Percentiles rank a stretch among this genome's conserved stretches.
Conservation (phyloP, 2,329 filamentous ascomycete genomes). For the Chalaropsis thielavioides region DNA sequence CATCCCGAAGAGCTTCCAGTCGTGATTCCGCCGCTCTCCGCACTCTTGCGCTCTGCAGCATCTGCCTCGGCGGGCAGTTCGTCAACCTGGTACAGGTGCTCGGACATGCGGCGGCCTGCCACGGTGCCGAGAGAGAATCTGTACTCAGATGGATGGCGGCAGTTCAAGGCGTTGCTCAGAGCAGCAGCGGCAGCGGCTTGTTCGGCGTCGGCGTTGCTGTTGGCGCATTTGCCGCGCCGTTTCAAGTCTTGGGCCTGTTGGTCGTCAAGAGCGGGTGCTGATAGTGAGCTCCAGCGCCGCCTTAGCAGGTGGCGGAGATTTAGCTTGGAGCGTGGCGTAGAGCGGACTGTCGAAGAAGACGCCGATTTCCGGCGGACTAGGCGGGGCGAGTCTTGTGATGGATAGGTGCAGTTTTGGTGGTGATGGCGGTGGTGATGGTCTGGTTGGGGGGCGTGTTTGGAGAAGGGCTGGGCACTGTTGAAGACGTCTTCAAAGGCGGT, state of each 20-base stretch:
- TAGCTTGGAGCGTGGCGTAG: neutral
- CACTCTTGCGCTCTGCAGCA: neutral
- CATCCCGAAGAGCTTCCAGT: neutral
- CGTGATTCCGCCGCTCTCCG: neutral
- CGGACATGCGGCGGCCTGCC: slow-evolving; percentile 7
- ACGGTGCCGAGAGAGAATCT: neutral
- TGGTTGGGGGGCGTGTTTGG: neutral
- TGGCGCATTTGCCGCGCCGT: slow-evolving; percentile 12
- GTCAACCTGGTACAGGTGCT: slow-evolving; percentile 14
- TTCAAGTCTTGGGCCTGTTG: slow-evolving; percentile 12
- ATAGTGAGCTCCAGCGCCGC: slow-evolving; percentile 12
- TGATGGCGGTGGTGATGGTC: neutral
- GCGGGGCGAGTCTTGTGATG: slow-evolving; percentile 8
- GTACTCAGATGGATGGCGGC: neutral
- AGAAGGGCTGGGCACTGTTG: neutral
- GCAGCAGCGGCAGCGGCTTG: neutral
- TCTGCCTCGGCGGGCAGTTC: slow-evolving; percentile 7
- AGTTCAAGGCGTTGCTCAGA: neutral
- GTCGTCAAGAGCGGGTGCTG: slow-evolving; percentile 6
- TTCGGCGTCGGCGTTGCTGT: slow-evolving; percentile 12
- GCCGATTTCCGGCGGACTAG: slow-evolving; percentile 9
- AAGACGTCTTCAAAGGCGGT: neutral
- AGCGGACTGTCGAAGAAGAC: neutral
- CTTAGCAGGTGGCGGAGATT: slow-evolving; percentile 9
- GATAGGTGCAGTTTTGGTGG: neutral